These are phyloP conservation scores for Camellia oleifera DNA, from an alignment of 179 eudicot genomes.

Conservation along the genomic window DNA sequence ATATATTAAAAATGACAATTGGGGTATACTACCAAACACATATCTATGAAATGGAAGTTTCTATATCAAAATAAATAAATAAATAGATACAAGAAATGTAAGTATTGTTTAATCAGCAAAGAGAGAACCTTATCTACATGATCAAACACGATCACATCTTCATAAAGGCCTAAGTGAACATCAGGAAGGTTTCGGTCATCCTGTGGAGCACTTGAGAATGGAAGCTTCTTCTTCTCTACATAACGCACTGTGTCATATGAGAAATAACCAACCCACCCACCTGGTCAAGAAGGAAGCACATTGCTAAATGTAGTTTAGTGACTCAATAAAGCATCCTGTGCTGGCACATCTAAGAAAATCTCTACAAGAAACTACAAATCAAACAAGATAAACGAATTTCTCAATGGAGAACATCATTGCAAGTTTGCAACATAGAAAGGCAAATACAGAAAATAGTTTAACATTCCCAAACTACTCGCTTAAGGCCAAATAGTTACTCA, in stretches of 20 bases:
- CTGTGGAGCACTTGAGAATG: slow-evolving; percentile 67
- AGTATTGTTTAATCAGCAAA: slow-evolving; percentile 29
- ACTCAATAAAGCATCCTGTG: neutral
- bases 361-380: neutral
- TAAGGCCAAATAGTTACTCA: too few species aligned
- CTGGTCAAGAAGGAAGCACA: slow-evolving; percentile 35
- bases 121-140: slow-evolving; percentile 95
- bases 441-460: neutral
- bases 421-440: neutral
- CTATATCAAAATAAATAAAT: neutral
- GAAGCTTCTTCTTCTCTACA: slow-evolving; percentile 78
- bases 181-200: slow-evolving; percentile 91
- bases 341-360: slow-evolving; percentile 15
- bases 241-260: slow-evolving; percentile 94
- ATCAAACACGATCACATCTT: slow-evolving; percentile 86
- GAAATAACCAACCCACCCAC: slow-evolving; percentile 98
- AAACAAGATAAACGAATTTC: neutral
- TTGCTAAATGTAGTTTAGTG: neutral
- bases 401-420: neutral
- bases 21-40: neutral
- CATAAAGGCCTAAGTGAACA: slow-evolving; percentile 79
- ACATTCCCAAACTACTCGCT: too few species aligned
- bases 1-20: too few species aligned
- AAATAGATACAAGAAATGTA: neutral
- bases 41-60: too few species aligned